Conservation (phyloP, 345 rosid species). For the Clarkia xantiana region DNA sequence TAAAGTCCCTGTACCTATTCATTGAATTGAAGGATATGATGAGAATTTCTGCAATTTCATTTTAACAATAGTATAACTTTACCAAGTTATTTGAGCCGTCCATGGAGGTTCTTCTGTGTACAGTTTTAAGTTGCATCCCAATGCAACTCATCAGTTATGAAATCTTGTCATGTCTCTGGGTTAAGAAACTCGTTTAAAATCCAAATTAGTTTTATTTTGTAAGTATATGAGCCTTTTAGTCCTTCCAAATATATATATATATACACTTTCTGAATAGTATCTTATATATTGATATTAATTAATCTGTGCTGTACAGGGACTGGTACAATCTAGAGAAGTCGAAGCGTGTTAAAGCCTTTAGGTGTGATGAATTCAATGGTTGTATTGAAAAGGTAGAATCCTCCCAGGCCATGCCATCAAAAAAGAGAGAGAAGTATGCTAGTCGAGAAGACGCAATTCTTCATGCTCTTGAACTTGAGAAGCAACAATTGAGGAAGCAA, state of each 20-base stretch:
- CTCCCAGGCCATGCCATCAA: conserved; percentile 57
- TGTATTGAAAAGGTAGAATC: conserved; percentile 87
- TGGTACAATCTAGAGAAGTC: conserved; percentile 99
- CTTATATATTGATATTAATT: neutral
- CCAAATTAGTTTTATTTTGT: too few relatives aligned
- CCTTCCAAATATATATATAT: too few relatives aligned
- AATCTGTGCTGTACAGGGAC: conserved; percentile 33
- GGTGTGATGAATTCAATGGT: conserved; percentile 97
- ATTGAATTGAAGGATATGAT: too few relatives aligned
- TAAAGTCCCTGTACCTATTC: too few relatives aligned
- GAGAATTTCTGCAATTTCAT: too few relatives aligned
- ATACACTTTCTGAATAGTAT: neutral
- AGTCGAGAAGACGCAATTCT: conserved; percentile 98
- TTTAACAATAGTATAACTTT: too few relatives aligned
- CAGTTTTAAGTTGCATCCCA: neutral
- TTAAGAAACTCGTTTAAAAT: neutral
- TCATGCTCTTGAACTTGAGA: conserved; percentile 97
- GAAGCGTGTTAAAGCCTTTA: conserved; percentile 90
- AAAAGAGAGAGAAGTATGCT: conserved; percentile 97
- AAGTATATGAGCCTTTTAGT: too few relatives aligned
- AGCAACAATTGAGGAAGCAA: conserved; percentile 43
- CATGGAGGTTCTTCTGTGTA: too few relatives aligned
- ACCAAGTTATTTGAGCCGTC: too few relatives aligned
- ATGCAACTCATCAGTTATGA: neutral
- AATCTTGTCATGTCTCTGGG: too few relatives aligned